These are phyloP conservation scores for Cryptococcus neoformans DNA, from an alignment of 1,284 basidiomycete species.

Conservation along the genomic window DNA sequence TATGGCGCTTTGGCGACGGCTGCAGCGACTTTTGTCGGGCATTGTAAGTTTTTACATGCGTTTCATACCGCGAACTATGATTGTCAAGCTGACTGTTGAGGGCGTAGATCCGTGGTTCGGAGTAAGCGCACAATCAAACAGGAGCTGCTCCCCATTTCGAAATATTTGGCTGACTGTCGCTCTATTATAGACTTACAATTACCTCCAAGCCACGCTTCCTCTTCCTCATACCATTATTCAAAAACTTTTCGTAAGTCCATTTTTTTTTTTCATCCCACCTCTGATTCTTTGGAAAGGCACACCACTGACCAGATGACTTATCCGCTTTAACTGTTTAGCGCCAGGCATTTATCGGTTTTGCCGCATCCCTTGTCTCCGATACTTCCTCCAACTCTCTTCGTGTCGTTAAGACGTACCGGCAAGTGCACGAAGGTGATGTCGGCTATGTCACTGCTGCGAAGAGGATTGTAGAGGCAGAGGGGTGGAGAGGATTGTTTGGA, in stretches of 20 bases:
- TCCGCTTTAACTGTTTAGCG: conserved; percentile 44
- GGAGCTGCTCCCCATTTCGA: background rate
- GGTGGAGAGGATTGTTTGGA: conserved; percentile 70
- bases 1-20: conserved; percentile 84
- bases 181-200: conserved; percentile 61
- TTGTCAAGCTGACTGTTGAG: background rate
- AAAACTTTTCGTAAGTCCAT: conserved; percentile 52
- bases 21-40: conserved; percentile 85
- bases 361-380: conserved; percentile 75
- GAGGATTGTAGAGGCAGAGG: conserved; percentile 61
- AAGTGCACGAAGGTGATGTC: conserved; percentile 74
- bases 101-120: conserved; percentile 58
- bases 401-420: conserved; percentile 89
- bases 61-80: background rate
- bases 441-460: conserved; percentile 60
- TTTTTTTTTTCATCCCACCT: background rate
- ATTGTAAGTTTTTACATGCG: conserved; percentile 58
- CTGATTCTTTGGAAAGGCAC: too few relatives aligned
- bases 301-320: background rate
- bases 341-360: conserved; percentile 83
- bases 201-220: conserved; percentile 63
- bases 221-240: conserved; percentile 55
- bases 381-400: conserved; percentile 78
- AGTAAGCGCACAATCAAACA: conserved; percentile 3
- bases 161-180: conserved; percentile 2